Evolutionary conservation across 306 rosid species (phyloP).

Genomic region (Dryas alaskensis): DNA sequence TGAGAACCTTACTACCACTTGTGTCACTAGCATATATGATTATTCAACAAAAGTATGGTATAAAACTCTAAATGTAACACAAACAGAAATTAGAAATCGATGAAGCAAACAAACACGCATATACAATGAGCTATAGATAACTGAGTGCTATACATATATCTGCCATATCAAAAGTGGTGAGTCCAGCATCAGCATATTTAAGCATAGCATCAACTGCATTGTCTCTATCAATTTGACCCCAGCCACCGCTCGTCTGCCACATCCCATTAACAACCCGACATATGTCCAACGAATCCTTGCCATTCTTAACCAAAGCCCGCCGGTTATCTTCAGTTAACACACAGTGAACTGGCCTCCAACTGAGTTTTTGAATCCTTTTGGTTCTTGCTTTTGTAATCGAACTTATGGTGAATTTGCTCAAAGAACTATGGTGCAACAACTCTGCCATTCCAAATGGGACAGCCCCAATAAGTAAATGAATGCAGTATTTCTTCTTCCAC

Average conservation of each 20-base stretch:
- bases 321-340: constrained; percentile 43
- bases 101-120: neutral
- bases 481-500: neutral
- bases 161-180: constrained; percentile 77
- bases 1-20: neutral
- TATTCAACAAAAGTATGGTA: neutral
- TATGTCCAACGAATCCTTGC: constrained; percentile 65
- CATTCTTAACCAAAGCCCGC: constrained; percentile 46
- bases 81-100: neutral
- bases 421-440: constrained; percentile 33
- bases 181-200: constrained; percentile 72
- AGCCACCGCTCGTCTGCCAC: constrained; percentile 87
- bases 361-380: constrained; percentile 15
- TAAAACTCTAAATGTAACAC: neutral
- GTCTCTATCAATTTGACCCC: constrained; percentile 74
- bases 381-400: constrained; percentile 27
- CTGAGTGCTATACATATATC: constrained; percentile 57
- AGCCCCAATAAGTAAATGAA: neutral
- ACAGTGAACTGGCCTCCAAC: constrained; percentile 35
- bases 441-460: constrained; percentile 44
- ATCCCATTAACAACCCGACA: constrained; percentile 75
- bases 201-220: constrained; percentile 73
- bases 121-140: neutral
- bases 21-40: too few species aligned
- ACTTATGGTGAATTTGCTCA: constrained; percentile 35